These are phyloP conservation scores for Tetrahymena malaccensis DNA, from an alignment of 73 alveolate species.

Conservation along the genomic window DNA sequence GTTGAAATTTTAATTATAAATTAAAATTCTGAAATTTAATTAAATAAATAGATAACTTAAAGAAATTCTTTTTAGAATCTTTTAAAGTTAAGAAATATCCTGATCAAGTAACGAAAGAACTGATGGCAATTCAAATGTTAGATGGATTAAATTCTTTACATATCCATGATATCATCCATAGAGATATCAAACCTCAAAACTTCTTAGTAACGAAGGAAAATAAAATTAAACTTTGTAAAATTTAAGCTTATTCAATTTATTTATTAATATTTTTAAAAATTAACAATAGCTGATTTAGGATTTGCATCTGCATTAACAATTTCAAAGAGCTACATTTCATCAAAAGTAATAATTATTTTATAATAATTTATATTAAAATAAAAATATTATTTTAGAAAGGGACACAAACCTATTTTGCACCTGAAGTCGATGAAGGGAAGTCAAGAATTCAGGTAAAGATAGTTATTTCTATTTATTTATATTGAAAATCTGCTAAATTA, in stretches of 20 bases:
- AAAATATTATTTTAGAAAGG: no score
- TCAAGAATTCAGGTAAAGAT: background rate
- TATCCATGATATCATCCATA: background rate
- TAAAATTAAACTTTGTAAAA: background rate
- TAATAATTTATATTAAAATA: no score
- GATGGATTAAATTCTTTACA: background rate
- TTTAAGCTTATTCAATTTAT: background rate
- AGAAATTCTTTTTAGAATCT: background rate
- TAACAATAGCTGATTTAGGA: no score
- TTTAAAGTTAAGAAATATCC: background rate
- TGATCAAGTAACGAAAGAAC: background rate
- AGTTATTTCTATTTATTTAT: background rate
- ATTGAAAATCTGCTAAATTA: background rate
- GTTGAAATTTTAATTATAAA: no score
- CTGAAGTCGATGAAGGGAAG: background rate
- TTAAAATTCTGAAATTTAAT: no score
- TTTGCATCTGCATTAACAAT: no score
- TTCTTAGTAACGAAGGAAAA: background rate
- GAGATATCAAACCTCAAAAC: background rate
- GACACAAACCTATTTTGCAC: no score
- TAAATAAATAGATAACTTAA: background rate
- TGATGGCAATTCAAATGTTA: background rate
- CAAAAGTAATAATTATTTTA: no score
- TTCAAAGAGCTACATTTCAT: no score
- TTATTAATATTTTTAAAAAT: no score